These are phyloP conservation scores for Pistacia vera DNA, from an alignment of 345 rosid genomes.

Conservation along the genomic window DNA sequence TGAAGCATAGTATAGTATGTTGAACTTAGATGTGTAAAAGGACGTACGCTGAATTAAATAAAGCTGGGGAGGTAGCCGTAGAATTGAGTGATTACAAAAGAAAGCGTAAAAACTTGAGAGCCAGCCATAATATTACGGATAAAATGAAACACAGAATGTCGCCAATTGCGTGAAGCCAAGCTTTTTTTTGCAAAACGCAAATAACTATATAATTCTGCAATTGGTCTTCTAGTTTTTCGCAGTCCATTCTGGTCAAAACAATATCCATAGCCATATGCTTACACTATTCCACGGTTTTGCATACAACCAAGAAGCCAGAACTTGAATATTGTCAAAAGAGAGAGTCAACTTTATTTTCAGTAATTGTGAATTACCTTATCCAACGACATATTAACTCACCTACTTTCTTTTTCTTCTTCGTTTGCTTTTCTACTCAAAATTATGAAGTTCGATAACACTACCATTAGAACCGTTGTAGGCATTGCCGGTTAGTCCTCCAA, in stretches of 20 bases:
- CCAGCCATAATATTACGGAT: not conserved
- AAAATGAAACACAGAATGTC: not conserved
- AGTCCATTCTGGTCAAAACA: not conserved
- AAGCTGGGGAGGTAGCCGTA: too few relatives aligned
- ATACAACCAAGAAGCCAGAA: too few relatives aligned
- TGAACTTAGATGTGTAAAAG: too few relatives aligned
- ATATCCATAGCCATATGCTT: not conserved
- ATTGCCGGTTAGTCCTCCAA: conserved; percentile 50
- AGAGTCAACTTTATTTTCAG: not conserved
- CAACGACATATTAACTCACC: not conserved
- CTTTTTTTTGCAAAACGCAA: not conserved
- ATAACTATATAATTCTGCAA: not conserved
- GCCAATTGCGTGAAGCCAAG: not conserved
- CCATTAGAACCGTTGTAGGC: conserved; percentile 53
- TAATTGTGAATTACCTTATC: too few relatives aligned
- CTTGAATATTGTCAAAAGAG: not conserved
- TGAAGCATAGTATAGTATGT: too few relatives aligned
- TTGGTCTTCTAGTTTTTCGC: not conserved
- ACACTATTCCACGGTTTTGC: not conserved
- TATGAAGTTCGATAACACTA: conserved; percentile 27
- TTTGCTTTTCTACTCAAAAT: not conserved
- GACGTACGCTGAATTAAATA: too few relatives aligned
- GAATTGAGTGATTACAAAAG: too few relatives aligned
- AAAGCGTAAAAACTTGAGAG: too few relatives aligned
- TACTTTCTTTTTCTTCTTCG: not conserved